A percentile compares a stretch with the other conserved stretches of the same genome.
Conservation (phyloP, 2,329 filamentous ascomycete species). For the Fusarium paranaense region DNA sequence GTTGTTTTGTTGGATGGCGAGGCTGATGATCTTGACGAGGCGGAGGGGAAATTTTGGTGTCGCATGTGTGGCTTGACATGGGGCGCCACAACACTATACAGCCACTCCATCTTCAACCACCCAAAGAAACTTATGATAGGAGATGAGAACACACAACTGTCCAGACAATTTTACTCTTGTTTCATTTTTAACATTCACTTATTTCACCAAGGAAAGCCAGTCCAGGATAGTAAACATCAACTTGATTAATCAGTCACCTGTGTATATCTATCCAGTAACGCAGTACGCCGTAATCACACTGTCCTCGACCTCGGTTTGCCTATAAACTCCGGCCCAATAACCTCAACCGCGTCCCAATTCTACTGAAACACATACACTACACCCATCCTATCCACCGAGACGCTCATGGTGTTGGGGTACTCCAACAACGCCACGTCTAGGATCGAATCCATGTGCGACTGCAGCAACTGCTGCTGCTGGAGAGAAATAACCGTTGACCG, state of each 20-base stretch:
- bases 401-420: constrained; percentile 89
- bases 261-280: background rate
- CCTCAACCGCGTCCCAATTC: constrained; percentile 20
- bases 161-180: background rate
- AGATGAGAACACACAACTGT: background rate
- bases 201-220: background rate
- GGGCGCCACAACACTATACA: constrained; percentile 18
- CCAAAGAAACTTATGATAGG: background rate
- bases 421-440: constrained; percentile 91
- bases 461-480: constrained; percentile 87
- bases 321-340: constrained; percentile 11
- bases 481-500: constrained; percentile 87
- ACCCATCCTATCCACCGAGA: constrained; percentile 89
- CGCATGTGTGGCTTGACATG: constrained; percentile 30
- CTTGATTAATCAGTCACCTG: background rate
- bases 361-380: constrained; percentile 85
- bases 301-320: constrained; percentile 17
- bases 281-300: constrained; percentile 17
- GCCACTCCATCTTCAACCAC: constrained; percentile 14
- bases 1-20: constrained; percentile 37
- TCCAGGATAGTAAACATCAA: background rate
- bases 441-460: constrained; percentile 88
- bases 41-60: constrained; percentile 49
- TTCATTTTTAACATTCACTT: background rate
- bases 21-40: constrained; percentile 48